Conservation (phyloP, 768 basidiomycete species). For the Suillus spraguei region DNA sequence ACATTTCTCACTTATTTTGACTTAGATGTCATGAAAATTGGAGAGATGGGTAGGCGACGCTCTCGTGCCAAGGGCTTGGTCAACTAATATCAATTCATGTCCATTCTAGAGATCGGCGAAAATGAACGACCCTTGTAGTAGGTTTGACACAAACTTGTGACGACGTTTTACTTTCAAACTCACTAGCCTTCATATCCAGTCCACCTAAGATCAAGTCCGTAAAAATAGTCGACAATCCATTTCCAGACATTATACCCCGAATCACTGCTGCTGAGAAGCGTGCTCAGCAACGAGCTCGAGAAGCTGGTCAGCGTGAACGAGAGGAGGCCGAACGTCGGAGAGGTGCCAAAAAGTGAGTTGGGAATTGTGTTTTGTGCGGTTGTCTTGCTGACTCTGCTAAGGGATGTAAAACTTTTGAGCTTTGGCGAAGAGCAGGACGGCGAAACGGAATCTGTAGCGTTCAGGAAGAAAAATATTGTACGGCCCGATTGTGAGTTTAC, state of each 20-base stretch:
- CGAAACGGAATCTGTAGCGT: conserved; percentile 51
- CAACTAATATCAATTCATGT: not conserved
- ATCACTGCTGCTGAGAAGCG: conserved; percentile 94
- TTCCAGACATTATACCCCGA: conserved; percentile 92
- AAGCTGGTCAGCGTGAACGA: conserved; percentile 74
- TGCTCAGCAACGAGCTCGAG: conserved; percentile 79
- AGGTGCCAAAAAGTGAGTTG: conserved; percentile 84
- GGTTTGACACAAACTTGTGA: conserved; percentile 27
- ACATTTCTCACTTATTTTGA: not conserved
- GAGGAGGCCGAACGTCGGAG: conserved; percentile 72
- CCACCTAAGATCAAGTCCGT: conserved; percentile 90
- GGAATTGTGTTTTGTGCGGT: conserved; percentile 1
- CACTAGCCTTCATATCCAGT: conserved; percentile 39
- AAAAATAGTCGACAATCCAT: conserved; percentile 90
- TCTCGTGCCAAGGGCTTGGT: not conserved
- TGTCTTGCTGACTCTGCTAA: conserved; percentile 30
- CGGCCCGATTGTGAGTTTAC: conserved; percentile 76
- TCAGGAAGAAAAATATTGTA: conserved; percentile 82
- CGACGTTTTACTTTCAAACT: conserved; percentile 8
- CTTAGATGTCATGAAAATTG: conserved; percentile 89
- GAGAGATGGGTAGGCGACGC: conserved; percentile 70
- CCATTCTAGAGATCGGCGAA: conserved; percentile 61
- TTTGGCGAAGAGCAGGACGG: conserved; percentile 77
- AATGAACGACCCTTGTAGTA: conserved; percentile 83
- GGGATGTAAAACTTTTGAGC: conserved; percentile 87